Evolutionary conservation across 306 rosid species (phyloP).

Genomic region (Casuarina equisetifolia): DNA sequence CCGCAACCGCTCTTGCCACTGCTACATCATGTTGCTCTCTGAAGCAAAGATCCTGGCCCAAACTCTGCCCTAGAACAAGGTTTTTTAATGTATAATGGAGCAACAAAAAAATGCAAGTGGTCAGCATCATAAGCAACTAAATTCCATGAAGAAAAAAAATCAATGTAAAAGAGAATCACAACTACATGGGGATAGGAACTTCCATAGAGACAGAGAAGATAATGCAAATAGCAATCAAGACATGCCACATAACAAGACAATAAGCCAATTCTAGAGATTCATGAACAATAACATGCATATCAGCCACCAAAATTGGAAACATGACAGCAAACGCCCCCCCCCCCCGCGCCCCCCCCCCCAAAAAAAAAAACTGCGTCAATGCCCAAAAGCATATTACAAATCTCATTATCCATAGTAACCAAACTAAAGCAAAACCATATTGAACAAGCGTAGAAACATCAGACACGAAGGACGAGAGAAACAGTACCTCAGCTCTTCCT

Average conservation of each 20-base stretch:
- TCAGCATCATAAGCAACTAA: background rate
- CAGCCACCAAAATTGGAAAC: background rate
- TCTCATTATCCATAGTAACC: background rate
- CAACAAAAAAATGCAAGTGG: slow-evolving; percentile 2
- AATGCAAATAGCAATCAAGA: background rate
- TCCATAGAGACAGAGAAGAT: background rate
- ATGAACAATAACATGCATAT: background rate
- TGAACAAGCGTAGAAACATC: background rate
- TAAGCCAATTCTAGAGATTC: background rate
- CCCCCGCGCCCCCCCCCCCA: background rate
- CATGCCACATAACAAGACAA: background rate
- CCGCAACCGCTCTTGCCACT: slow-evolving; percentile 93
- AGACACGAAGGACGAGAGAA: background rate
- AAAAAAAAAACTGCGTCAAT: too few relatives aligned
- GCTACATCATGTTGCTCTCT: slow-evolving; percentile 85
- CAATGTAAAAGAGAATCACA: slow-evolving; percentile 4
- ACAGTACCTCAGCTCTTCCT: slow-evolving; percentile 91
- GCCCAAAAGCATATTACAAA: background rate
- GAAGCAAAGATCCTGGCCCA: slow-evolving; percentile 67
- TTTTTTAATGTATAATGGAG: slow-evolving; percentile 19
- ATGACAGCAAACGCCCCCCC: background rate
- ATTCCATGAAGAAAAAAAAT: background rate
- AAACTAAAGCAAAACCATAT: background rate
- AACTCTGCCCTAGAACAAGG: slow-evolving; percentile 65
- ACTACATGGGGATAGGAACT: background rate